Percentiles rank a stretch among this genome's conserved stretches.
Evolutionary conservation across 306 rosid genomes (phyloP).

Genomic region (Quercus mongolica): DNA sequence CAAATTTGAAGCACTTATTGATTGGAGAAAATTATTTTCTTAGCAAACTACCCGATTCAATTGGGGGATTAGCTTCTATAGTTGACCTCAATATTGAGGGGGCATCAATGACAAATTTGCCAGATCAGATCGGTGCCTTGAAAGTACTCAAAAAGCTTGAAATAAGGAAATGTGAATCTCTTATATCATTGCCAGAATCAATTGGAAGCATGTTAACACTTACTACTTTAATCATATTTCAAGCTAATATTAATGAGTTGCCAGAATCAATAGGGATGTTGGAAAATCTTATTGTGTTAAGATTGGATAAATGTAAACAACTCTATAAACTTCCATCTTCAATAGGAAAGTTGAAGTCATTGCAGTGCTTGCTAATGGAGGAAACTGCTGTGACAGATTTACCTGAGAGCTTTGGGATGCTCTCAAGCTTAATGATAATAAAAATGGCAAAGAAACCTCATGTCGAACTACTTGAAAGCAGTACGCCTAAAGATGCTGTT

Average conservation of each 20-base stretch:
- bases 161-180: slow-evolving; percentile 40
- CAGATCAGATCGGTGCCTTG: slow-evolving; percentile 49
- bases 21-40: slow-evolving; percentile 31
- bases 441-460: slow-evolving; percentile 36
- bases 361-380: slow-evolving; percentile 40
- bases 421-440: slow-evolving; percentile 44
- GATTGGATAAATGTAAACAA: slow-evolving; percentile 34
- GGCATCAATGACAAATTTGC: slow-evolving; percentile 47
- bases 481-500: neutral
- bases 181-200: slow-evolving; percentile 54
- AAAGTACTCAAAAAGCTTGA: slow-evolving; percentile 45
- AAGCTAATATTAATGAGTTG: slow-evolving; percentile 41
- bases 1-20: slow-evolving; percentile 30
- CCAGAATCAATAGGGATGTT: slow-evolving; percentile 48
- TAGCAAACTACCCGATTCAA: slow-evolving; percentile 35
- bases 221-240: slow-evolving; percentile 27
- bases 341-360: slow-evolving; percentile 47
- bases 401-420: slow-evolving; percentile 65
- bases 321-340: slow-evolving; percentile 55
- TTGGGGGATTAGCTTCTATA: slow-evolving; percentile 35
- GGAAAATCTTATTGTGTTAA: slow-evolving; percentile 45
- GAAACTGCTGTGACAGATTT: slow-evolving; percentile 46
- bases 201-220: slow-evolving; percentile 42
- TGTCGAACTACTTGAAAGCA: neutral
- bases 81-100: slow-evolving; percentile 42